Base-by-base conservation (phyloP, 2,329 filamentous ascomycete genomes). In the Dothideomycetidae sp. region DNA sequence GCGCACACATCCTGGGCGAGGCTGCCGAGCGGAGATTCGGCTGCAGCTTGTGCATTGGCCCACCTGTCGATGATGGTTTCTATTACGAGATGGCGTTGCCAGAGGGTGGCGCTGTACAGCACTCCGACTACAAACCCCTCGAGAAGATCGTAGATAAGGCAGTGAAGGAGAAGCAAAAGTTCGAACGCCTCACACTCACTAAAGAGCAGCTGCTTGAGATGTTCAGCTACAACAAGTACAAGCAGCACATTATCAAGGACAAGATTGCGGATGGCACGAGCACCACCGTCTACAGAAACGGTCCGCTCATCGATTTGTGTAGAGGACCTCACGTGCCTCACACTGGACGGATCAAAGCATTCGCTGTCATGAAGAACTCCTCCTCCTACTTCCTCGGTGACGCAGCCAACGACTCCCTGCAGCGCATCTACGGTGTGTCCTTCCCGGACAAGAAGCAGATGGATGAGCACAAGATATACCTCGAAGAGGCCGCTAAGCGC, bases 141-240 rank as follows among this genome's bases (percentile, higher is more conserved):
- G 85, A 93, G 62, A 75, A 69, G 42, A 75, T 85, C 46, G 82
- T 86, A 18, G 68, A 71, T 53, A 80, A 77, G 55, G 85, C 90
- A 46, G 82, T 93, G 61, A 94, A 94, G 68, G 86, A 94, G 63
- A 93, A 92, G 69, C 88, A 96, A 62, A 78, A 78, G 36, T 96
- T 96, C 56, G 81, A 94, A 66, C 77, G 90, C 42, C 67, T 96
- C 33, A 80, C 80, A 46, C 73, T 94, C 54, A 81, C 81, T 47
- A 96, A 96, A 63, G 81, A 88, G 38, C 78, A 96, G 48, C 70
- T 96, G 35, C 73, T 90, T 36, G 84, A 93, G 57, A 93, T 96
- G 82, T 96, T 96, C 67, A 75, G 77, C 50, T 92, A 93, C 70
- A 94, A 92, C 71, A 90, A 90, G 59, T 96, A 93, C 69, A 96